A percentile compares a stretch with the other conserved stretches of the same genome.
These are phyloP conservation scores for Limtongia smithiae DNA, from an alignment of 805 yeast genomes.

Conservation along the genomic window DNA sequence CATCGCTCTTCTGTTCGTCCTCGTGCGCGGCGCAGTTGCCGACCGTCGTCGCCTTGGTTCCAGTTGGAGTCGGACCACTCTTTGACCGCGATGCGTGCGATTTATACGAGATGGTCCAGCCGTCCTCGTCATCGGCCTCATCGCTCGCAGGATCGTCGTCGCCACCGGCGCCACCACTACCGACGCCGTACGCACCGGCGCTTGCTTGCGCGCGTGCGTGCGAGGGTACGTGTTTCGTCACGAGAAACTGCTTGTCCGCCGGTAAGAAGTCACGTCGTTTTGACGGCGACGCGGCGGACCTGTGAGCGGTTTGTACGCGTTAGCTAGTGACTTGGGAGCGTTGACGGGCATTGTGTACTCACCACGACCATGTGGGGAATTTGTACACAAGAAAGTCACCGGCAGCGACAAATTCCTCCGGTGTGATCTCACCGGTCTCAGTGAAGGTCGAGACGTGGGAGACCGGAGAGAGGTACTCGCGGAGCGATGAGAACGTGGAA, in stretches of 20 bases:
- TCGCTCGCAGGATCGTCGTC: conserved; percentile 18
- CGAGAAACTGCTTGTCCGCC: conserved; percentile 76
- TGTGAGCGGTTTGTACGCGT: background rate
- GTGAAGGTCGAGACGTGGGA: conserved; percentile 81
- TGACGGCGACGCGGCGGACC: conserved; percentile 51
- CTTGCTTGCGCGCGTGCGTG: conserved; percentile 57
- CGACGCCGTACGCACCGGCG: conserved; percentile 16
- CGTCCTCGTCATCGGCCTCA: conserved; percentile 40
- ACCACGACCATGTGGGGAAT: conserved; percentile 98
- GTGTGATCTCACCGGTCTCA: conserved; percentile 86
- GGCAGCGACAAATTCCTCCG: conserved; percentile 90
- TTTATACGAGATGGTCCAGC: conserved; percentile 23
- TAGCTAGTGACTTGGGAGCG: background rate
- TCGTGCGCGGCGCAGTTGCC: background rate
- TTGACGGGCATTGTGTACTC: conserved; percentile 17
- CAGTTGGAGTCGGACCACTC: background rate
- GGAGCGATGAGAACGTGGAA: conserved; percentile 73
- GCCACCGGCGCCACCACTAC: background rate
- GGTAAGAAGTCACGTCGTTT: conserved; percentile 72
- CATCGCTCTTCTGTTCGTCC: background rate
- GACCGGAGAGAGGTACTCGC: conserved; percentile 92
- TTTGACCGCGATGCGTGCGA: conserved; percentile 2
- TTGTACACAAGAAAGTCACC: conserved; percentile 88
- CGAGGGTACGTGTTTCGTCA: conserved; percentile 87
- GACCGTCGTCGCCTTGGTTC: too few species aligned